phyloP scores from a whole-genome alignment of 176 grass and related monocot species.

The Triticum monococcum region DNA sequence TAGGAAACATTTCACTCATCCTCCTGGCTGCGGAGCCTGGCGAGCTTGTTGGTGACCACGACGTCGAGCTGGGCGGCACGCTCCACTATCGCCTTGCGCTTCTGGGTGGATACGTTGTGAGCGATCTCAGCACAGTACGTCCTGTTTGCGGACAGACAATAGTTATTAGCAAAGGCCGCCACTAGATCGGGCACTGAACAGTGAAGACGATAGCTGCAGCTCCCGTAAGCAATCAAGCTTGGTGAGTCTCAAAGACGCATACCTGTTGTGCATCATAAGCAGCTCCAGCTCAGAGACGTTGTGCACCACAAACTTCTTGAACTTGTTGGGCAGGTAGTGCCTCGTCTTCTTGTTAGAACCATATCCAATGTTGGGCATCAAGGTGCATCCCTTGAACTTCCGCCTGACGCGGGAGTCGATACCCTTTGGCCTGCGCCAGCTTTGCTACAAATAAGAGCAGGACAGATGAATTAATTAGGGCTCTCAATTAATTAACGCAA shows the following conservation, averaged over 20 bases:
- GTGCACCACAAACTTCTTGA: slow-evolving; percentile 83
- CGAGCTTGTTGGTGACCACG: slow-evolving; percentile 74
- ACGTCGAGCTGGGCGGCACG: slow-evolving; percentile 68
- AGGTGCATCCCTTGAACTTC: slow-evolving; percentile 70
- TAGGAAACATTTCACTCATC: slow-evolving; percentile 44
- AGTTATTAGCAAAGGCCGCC: neutral
- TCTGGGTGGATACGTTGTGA: slow-evolving; percentile 54
- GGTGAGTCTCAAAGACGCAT: neutral
- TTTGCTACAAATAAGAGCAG: slow-evolving; percentile 33
- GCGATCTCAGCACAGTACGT: slow-evolving; percentile 70
- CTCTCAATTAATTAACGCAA: neutral
- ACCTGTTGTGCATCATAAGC: slow-evolving; percentile 90
- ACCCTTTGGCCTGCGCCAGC: slow-evolving; percentile 81
- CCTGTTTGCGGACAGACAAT: slow-evolving; percentile 13
- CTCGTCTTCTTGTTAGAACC: slow-evolving; percentile 73
- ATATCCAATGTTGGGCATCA: slow-evolving; percentile 81
- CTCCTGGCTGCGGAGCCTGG: slow-evolving; percentile 69
- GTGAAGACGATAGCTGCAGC: neutral
- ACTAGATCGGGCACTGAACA: neutral
- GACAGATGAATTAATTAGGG: neutral
- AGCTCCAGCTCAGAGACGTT: slow-evolving; percentile 67
- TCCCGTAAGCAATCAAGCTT: too few relatives aligned
- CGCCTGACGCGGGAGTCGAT: slow-evolving; percentile 71
- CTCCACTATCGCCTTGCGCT: slow-evolving; percentile 74
- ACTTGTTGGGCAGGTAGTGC: slow-evolving; percentile 77